A percentile compares a stretch with the other conserved stretches of the same genome.
Conservation (phyloP, 2,329 filamentous ascomycete species). For the Talaromyces sp. region DNA sequence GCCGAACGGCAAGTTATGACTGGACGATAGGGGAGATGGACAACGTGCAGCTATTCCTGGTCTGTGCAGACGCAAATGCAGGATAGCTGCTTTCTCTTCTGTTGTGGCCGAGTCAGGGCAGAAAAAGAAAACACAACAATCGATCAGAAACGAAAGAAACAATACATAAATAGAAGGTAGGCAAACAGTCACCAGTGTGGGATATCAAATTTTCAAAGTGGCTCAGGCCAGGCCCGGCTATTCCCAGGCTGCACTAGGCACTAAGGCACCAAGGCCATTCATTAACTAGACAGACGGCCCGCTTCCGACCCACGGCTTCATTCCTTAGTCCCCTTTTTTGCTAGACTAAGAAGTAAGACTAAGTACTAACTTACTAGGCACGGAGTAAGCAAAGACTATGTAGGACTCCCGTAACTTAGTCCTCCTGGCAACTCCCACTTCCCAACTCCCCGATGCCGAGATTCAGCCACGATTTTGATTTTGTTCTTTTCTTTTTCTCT, state of each 20-base stretch:
- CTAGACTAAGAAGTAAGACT: too few species aligned
- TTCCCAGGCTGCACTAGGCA: neutral
- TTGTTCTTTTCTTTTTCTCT: neutral
- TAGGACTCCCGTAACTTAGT: too few species aligned
- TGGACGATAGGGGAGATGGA: constrained; percentile 13
- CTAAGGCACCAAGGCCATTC: neutral
- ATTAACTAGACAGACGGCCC: too few species aligned
- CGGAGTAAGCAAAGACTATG: too few species aligned
- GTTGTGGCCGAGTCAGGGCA: neutral
- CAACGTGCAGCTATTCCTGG: neutral
- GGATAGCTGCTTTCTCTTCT: too few species aligned
- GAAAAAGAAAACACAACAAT: constrained; percentile 5
- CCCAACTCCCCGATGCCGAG: neutral
- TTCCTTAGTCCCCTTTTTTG: too few species aligned
- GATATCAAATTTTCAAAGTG: constrained; percentile 8
- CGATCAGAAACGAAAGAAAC: too few species aligned
- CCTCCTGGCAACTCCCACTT: neutral
- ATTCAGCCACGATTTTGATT: neutral
- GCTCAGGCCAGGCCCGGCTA: constrained; percentile 9
- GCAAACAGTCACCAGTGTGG: neutral
- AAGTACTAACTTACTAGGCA: too few species aligned
- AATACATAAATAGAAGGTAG: neutral
- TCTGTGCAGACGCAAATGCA: neutral
- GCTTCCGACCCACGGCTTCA: neutral
- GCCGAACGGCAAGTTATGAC: constrained; percentile 9